A percentile compares a stretch with the other conserved stretches of the same genome.
phyloP scores from a whole-genome alignment of 116 monocot genomes.

The Iris pallida region DNA sequence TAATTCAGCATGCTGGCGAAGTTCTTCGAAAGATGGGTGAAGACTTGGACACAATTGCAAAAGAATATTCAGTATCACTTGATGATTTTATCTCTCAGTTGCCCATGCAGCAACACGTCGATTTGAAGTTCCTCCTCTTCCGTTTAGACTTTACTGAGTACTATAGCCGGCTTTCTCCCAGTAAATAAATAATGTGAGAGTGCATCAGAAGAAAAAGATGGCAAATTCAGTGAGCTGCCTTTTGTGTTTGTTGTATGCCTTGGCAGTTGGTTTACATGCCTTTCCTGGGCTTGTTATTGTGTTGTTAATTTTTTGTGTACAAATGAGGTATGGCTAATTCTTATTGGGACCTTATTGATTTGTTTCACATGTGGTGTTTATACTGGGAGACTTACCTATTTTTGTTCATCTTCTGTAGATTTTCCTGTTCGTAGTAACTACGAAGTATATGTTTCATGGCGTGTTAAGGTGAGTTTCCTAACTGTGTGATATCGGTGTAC shows the following conservation, averaged over 20 bases:
- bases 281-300: neutral
- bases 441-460: neutral
- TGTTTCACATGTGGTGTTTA: neutral
- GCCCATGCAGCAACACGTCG: conserved; percentile 85
- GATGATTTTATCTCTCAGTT: conserved; percentile 76
- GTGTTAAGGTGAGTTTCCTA: neutral
- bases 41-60: conserved; percentile 64
- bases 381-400: neutral
- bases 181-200: conserved; percentile 6
- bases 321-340: neutral
- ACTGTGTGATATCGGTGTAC: neutral
- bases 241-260: neutral
- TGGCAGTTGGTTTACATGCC: neutral
- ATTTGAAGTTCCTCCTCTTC: conserved; percentile 86
- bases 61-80: conserved; percentile 76
- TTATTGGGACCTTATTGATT: neutral
- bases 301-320: neutral
- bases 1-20: conserved; percentile 54
- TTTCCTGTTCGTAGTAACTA: neutral
- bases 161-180: conserved; percentile 42
- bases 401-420: neutral
- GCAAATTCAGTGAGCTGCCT: neutral
- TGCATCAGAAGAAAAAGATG: neutral
- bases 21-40: conserved; percentile 59
- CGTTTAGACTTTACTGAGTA: conserved; percentile 91